Conservation (phyloP, 148 eudicot genomes). For the Diospyros lotus region DNA sequence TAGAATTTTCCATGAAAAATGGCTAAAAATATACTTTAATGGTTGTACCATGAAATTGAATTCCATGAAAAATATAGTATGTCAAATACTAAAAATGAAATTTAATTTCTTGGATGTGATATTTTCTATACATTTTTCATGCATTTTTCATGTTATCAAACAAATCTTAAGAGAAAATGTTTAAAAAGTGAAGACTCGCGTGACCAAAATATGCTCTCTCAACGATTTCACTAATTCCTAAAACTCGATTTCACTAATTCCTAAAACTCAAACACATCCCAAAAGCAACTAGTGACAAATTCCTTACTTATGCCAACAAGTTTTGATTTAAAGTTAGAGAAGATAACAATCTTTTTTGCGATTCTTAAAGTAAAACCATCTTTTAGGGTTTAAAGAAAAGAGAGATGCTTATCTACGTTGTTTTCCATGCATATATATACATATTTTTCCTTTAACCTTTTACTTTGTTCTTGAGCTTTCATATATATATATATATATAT, state of each 20-base stretch:
- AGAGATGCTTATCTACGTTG: slow-evolving; percentile 24
- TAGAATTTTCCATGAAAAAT: no score
- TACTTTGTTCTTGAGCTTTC: not conserved
- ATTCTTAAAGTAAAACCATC: slow-evolving; percentile 40
- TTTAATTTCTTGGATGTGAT: no score
- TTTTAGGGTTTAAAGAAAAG: slow-evolving; percentile 21
- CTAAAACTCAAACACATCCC: slow-evolving; percentile 13
- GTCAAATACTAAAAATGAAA: no score
- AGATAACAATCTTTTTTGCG: slow-evolving; percentile 34
- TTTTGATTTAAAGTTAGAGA: slow-evolving; percentile 19
- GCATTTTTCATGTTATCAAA: no score
- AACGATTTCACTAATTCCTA: slow-evolving; percentile 4
- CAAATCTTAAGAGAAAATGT: no score
- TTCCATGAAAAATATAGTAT: no score
- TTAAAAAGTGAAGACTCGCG: no score
- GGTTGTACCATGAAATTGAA: no score
- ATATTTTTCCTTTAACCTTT: slow-evolving; percentile 13
- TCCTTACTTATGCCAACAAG: slow-evolving; percentile 31
- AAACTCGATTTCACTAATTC: slow-evolving; percentile 7
- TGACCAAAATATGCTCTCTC: no score
- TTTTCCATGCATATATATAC: not conserved
- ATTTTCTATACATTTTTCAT: no score
- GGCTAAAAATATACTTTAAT: no score
- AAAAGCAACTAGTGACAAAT: slow-evolving; percentile 24
- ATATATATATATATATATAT: not conserved